phyloP scores from a whole-genome alignment of 2,329 filamentous ascomycete genomes.

The Thelonectria olida region DNA sequence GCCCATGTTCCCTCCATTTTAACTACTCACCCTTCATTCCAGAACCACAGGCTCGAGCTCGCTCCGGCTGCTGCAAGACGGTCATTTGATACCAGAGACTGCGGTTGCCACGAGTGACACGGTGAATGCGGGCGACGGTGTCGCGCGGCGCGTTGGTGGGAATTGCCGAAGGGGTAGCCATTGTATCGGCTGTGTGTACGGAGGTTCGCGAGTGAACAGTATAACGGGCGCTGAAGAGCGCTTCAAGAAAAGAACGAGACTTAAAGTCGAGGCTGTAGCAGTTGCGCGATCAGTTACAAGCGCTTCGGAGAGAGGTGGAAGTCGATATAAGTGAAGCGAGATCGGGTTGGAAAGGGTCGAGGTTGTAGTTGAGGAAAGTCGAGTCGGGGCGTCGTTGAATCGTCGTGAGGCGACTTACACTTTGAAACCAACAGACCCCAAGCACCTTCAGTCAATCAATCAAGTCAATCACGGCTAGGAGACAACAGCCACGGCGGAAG shows the following conservation, averaged over 20 bases:
- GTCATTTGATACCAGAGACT: conserved; percentile 82
- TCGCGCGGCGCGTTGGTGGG: conserved; percentile 45
- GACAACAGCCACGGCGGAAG: conserved; percentile 19
- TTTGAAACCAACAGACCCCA: conserved; percentile 26
- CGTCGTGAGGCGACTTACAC: conserved; percentile 29
- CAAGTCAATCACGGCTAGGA: conserved; percentile 25
- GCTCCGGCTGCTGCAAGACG: conserved; percentile 93
- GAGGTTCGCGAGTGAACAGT: conserved; percentile 1
- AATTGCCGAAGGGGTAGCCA: conserved; percentile 46
- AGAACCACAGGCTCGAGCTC: conserved; percentile 92
- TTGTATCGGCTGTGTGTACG: conserved; percentile 31
- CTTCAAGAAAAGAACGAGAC: conserved; percentile 21
- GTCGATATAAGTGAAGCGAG: conserved; percentile 19
- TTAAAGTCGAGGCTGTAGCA: conserved; percentile 22
- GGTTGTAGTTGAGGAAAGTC: conserved; percentile 12
- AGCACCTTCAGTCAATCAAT: conserved; percentile 23
- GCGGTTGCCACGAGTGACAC: conserved; percentile 75
- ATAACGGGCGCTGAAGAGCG: conserved; percentile 5
- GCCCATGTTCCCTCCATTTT: not conserved
- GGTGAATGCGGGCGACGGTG: conserved; percentile 56
- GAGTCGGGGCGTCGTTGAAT: conserved; percentile 11
- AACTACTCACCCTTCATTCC: conserved; percentile 85
- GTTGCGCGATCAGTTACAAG: conserved; percentile 22
- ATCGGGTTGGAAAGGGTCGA: conserved; percentile 17
- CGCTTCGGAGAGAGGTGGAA: conserved; percentile 6